Base-by-base conservation (phyloP, 805 yeast species). In the Kodamaea hsintzibuensis region DNA sequence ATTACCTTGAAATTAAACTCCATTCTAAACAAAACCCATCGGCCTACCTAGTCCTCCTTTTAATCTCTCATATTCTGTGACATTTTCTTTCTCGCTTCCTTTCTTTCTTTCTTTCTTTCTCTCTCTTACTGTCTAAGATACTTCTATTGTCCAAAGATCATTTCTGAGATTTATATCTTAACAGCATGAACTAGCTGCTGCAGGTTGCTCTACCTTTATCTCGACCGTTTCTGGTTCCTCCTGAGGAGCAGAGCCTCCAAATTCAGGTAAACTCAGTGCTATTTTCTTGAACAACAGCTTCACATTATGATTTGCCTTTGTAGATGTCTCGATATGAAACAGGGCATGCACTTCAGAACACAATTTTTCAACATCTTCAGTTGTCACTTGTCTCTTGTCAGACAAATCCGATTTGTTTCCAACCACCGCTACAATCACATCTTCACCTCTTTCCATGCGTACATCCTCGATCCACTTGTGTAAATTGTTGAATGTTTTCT, bases 381-480 rank as follows among this genome's bases (percentile, higher is more conserved):
- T 72, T 2, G 91, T 78, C 6, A 92, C 92, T 65, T 91, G 91
- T 63, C 98, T 83, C 66, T 88, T 85, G 25, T 61, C 65, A 43
- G 79, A 74, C 51, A 92, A 79, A 73, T 92, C 98, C 40, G 85
- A 81, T 73, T 93, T 93, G 73, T 95, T 93, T 18, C 98, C 99
- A 38, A 93, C 98, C 45, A 93, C 73, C 50, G 91, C 95, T 43
- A 95, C 79, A 58, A 93, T 85, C 33, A 93, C 98, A 67, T 91
- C 91, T 19, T 82, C 84, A 9, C 97, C 98, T 59, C 98, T 81
- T 74, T 93, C 99, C 57, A 90, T 86, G 66, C 88, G 88, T 6
- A 95, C 98, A 67, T 93, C 98, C 62, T 89, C 95, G 59, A 91
- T 85, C 99, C 99, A 95, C 69, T 89, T 89, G 60, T 83, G 84